Percentiles rank a stretch among this genome's conserved stretches.
Evolutionary conservation across 345 rosid species (phyloP).

Genomic region (Arabidopsis suecica): DNA sequence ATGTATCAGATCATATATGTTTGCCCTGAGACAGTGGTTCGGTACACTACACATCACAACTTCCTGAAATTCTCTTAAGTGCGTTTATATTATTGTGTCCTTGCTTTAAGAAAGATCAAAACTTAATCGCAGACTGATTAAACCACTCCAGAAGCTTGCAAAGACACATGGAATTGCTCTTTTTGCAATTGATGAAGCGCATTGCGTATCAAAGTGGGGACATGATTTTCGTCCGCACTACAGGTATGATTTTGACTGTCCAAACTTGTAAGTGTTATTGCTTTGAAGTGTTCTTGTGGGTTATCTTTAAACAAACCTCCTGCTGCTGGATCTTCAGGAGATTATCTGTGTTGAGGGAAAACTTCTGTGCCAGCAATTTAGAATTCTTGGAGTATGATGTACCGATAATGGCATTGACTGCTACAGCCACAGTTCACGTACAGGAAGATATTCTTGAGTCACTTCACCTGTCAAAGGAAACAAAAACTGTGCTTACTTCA

Average conservation of each 20-base stretch:
- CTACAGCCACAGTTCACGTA: slow-evolving; percentile 82
- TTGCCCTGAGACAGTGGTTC: slow-evolving; percentile 82
- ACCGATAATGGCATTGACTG: slow-evolving; percentile 93
- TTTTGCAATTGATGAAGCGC: slow-evolving; percentile 93
- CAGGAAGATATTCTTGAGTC: slow-evolving; percentile 75
- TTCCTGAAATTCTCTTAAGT: slow-evolving; percentile 10
- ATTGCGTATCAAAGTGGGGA: slow-evolving; percentile 97
- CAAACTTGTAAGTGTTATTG: not conserved
- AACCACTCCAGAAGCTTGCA: slow-evolving; percentile 79
- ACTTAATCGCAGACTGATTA: slow-evolving; percentile 61
- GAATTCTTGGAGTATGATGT: slow-evolving; percentile 65
- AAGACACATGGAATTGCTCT: slow-evolving; percentile 74
- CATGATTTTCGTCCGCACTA: slow-evolving; percentile 91
- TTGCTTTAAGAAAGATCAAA: slow-evolving; percentile 15
- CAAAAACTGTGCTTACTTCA: slow-evolving; percentile 78
- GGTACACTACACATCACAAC: slow-evolving; percentile 48
- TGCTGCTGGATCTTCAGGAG: slow-evolving; percentile 52
- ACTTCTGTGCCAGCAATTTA: slow-evolving; percentile 59
- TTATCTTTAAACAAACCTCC: slow-evolving; percentile 1
- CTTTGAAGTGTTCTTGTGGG: not conserved
- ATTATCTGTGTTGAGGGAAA: slow-evolving; percentile 70
- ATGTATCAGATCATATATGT: slow-evolving; percentile 78
- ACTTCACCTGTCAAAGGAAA: slow-evolving; percentile 68
- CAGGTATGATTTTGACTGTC: slow-evolving; percentile 50
- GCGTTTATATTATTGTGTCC: slow-evolving; percentile 2